Conservation (phyloP, 2,329 filamentous ascomycete species). For the Venturia effusa region DNA sequence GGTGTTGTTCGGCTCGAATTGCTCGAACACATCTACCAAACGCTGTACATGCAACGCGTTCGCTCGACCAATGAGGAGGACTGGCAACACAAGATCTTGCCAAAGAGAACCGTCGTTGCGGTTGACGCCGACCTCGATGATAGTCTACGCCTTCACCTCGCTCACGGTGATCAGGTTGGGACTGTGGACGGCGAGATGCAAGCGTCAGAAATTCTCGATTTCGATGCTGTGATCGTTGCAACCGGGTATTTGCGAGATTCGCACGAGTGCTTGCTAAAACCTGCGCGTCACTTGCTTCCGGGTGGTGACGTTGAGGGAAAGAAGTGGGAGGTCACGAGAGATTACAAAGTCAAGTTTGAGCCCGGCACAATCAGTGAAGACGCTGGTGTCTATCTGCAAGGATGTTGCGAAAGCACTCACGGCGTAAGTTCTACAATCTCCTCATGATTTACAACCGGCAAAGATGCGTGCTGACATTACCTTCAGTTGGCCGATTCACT, state of each 20-base stretch:
- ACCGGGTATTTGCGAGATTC: constrained; percentile 74
- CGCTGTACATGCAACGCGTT: constrained; percentile 76
- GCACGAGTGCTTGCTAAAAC: constrained; percentile 66
- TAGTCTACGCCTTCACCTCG: constrained; percentile 38
- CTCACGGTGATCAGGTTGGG: constrained; percentile 23
- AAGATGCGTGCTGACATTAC: constrained; percentile 11
- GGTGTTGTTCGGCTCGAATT: constrained; percentile 85
- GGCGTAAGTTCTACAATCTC: constrained; percentile 54
- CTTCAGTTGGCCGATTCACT: constrained; percentile 66
- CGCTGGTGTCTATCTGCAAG: constrained; percentile 83
- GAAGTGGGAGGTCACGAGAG: constrained; percentile 57
- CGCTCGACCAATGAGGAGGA: constrained; percentile 55
- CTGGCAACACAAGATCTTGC: constrained; percentile 76
- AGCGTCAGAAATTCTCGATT: constrained; percentile 53
- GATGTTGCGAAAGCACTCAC: constrained; percentile 86
- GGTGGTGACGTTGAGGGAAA: constrained; percentile 32
- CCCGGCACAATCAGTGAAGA: constrained; percentile 56
- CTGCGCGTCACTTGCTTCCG: constrained; percentile 55
- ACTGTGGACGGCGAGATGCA: constrained; percentile 40
- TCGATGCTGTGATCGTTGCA: constrained; percentile 74
- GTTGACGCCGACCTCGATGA: constrained; percentile 41
- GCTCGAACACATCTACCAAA: constrained; percentile 79
- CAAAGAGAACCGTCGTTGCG: constrained; percentile 53
- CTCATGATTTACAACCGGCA: background rate
- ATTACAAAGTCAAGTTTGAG: constrained; percentile 69